Evolutionary conservation across 257 asterid genomes (phyloP), one percentile per base, ranked within the genome.

Genomic region (Solanum pennellii): DNA sequence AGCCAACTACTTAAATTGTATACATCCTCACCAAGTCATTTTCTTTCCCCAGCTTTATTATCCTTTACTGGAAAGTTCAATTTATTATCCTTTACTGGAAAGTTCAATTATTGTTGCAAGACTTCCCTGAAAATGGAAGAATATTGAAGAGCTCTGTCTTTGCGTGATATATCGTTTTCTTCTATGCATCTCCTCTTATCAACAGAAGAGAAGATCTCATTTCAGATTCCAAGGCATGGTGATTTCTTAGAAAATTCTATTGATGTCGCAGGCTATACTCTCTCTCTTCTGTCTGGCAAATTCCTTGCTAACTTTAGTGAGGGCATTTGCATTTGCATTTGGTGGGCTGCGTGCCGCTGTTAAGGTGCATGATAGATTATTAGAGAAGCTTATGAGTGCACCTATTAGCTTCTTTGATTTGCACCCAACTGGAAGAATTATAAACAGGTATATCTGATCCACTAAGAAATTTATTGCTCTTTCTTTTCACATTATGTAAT

Each of bases 331-430:
- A 23, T 97, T 97, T 90, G 98, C 98, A 59, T 94, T 90, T 92
- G 99, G 99, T 83, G 99, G 99, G 84, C 85, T 97, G 87, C 93
- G 92, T 37, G 99, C 98, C 29, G 98, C 98, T 89, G 90, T 94
- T 85, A 88, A 90, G 80, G 96, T 97, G 44, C 99, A 97, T 65
- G 94, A 94, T 59, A 87, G 75, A 33, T 87, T 97, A 87, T 90
- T 97, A 75, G 86, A 86, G 87, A 94, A 91, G 90, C 98, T 97
- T 89, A 89, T 92, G 29, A 90, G 92, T 91, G 95, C 96, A 59
- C 93, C 97, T 4, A 91, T 95, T 87, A 93, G 94, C 88, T 97
- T 97, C 93, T 94, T 94, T 88, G 98, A 97, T 91, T 95, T 90
- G 90, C 95, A 97, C 66, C 99, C 99, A 41, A 92, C 91, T 83